A percentile compares a stretch with the other conserved stretches of the same genome.
Conservation (phyloP, 352 stramenopile species). For the Pythium inflatum region DNA sequence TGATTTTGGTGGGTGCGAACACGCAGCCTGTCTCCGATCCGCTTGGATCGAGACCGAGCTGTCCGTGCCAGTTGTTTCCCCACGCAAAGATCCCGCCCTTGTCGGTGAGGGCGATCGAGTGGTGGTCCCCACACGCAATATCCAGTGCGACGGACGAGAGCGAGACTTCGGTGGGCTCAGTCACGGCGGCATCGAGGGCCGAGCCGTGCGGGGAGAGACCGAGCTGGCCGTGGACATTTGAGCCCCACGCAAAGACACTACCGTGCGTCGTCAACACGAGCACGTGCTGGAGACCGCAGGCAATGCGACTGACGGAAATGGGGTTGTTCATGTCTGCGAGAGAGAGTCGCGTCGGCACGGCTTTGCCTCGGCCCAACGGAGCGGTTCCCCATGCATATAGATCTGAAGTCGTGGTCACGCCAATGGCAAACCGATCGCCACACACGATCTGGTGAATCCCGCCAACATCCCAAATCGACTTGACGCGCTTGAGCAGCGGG, state of each 20-base stretch:
- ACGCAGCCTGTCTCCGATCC: constrained; percentile 25
- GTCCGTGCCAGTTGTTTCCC: constrained; percentile 72
- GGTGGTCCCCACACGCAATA: constrained; percentile 62
- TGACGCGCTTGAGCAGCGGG: constrained; percentile 47
- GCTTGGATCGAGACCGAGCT: constrained; percentile 60
- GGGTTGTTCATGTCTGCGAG: not conserved
- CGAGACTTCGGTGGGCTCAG: constrained; percentile 33
- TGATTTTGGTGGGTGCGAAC: constrained; percentile 29
- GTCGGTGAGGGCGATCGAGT: constrained; percentile 63
- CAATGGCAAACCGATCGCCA: constrained; percentile 44
- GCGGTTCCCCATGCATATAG: constrained; percentile 46
- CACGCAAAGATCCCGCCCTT: constrained; percentile 56
- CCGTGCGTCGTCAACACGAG: constrained; percentile 36
- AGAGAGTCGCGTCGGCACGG: constrained; percentile 18
- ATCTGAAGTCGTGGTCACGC: constrained; percentile 31
- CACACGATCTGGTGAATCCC: constrained; percentile 44
- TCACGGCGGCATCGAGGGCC: constrained; percentile 22
- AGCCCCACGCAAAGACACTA: constrained; percentile 61
- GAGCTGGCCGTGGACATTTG: constrained; percentile 71
- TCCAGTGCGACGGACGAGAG: constrained; percentile 39
- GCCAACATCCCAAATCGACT: constrained; percentile 48
- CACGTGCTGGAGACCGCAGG: constrained; percentile 53
- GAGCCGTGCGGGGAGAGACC: constrained; percentile 38
- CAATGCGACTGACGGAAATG: constrained; percentile 39
- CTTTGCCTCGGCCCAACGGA: constrained; percentile 10